Conservation (phyloP, 2,329 filamentous ascomycete species). For the Corinectria fuckeliana region DNA sequence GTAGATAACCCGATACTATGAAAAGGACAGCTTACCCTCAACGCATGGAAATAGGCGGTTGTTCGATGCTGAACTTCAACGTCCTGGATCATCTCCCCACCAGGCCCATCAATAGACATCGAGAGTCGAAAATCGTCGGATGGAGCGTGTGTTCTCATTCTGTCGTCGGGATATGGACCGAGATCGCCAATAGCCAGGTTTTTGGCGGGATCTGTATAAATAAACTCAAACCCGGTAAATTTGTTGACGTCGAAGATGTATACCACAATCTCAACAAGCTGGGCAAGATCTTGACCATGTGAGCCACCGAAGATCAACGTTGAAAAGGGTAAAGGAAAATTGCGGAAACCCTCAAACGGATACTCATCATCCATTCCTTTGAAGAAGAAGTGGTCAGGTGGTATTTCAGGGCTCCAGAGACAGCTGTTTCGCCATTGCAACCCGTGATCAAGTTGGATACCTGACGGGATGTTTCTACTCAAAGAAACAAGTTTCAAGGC, state of each 20-base stretch:
- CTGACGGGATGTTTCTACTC: not conserved
- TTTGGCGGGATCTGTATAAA: not conserved
- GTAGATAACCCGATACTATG: not conserved
- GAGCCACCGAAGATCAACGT: not conserved
- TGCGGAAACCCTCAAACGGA: not conserved
- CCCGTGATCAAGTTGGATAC: not conserved
- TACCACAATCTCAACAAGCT: not conserved
- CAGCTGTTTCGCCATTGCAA: not conserved
- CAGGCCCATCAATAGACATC: constrained; percentile 1
- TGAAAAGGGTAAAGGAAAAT: not conserved
- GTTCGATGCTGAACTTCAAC: not conserved
- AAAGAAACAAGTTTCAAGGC: constrained; percentile 8
- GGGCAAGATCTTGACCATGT: not conserved
- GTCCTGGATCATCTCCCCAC: not conserved
- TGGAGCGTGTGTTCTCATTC: not conserved
- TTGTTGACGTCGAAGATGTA: not conserved
- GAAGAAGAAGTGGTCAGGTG: not conserved
- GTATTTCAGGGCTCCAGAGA: not conserved
- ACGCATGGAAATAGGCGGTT: not conserved
- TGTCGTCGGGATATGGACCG: not conserved
- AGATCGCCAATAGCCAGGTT: not conserved
- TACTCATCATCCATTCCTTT: not conserved
- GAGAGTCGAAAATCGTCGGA: not conserved
- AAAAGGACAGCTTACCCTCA: not conserved
- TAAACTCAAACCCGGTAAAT: not conserved